Conservation (phyloP, 352 stramenopile genomes). For the Phytophthora capsici region DNA sequence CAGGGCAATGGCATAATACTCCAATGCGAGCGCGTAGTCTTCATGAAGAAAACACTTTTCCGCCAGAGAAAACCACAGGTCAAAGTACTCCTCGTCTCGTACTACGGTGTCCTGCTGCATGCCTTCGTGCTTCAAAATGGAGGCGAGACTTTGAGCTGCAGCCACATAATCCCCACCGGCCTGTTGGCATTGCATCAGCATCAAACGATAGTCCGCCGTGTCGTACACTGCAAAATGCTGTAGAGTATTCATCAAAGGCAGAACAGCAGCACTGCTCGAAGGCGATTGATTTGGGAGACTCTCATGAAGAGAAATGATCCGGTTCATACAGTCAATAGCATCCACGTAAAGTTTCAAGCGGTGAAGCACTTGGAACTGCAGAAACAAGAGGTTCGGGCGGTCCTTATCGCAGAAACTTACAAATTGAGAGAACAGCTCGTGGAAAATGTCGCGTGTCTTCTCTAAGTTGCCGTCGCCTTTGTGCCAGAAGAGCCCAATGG, state of each 20-base stretch:
- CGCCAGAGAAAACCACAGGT: slow-evolving; percentile 57
- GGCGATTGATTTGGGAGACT: not conserved
- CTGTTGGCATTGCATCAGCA: slow-evolving; percentile 76
- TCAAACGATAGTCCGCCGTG: slow-evolving; percentile 55
- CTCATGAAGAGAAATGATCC: slow-evolving; percentile 39
- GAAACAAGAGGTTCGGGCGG: slow-evolving; percentile 56
- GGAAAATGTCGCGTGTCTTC: slow-evolving; percentile 62
- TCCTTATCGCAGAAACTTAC: slow-evolving; percentile 70
- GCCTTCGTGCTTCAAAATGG: slow-evolving; percentile 42
- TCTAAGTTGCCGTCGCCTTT: slow-evolving; percentile 54
- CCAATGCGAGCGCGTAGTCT: slow-evolving; percentile 64
- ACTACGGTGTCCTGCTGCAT: slow-evolving; percentile 41
- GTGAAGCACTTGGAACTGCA: slow-evolving; percentile 71
- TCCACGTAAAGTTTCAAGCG: slow-evolving; percentile 59
- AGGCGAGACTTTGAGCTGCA: slow-evolving; percentile 55
- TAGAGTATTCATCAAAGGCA: slow-evolving; percentile 6
- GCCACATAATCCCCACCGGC: slow-evolving; percentile 58
- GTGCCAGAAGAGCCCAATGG: slow-evolving; percentile 69
- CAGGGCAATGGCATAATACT: slow-evolving; percentile 64
- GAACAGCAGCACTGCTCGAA: not conserved
- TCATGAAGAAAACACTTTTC: slow-evolving; percentile 75
- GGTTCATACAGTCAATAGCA: slow-evolving; percentile 56
- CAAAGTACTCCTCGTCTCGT: slow-evolving; percentile 58
- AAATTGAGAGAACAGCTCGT: slow-evolving; percentile 62
- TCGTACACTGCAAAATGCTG: slow-evolving; percentile 40